Evolutionary conservation across 306 rosid genomes (phyloP).

Genomic region (Ziziphus jujuba): DNA sequence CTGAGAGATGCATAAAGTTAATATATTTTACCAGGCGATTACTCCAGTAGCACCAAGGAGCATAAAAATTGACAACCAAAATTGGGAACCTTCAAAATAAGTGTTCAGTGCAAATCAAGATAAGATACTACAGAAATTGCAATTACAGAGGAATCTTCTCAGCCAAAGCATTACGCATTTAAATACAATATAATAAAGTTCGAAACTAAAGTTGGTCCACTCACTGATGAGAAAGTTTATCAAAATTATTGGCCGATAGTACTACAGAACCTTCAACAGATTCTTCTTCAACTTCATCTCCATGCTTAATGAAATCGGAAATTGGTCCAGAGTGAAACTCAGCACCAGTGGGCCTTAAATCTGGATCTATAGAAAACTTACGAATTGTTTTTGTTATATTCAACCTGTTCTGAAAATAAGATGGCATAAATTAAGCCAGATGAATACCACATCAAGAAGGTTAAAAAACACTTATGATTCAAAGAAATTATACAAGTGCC

Average conservation of each 20-base stretch:
- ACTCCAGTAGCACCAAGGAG: conserved; percentile 99
- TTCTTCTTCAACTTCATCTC: conserved; percentile 70
- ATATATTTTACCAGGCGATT: conserved; percentile 76
- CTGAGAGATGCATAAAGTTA: conserved; percentile 17
- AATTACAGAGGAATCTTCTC: conserved; percentile 1
- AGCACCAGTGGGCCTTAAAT: conserved; percentile 71
- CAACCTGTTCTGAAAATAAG: conserved; percentile 82
- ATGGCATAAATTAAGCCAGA: conserved; percentile 35
- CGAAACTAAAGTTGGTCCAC: conserved; percentile 35
- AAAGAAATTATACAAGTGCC: background rate
- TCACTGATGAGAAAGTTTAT: conserved; percentile 71
- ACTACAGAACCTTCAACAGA: conserved; percentile 62
- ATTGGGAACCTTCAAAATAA: conserved; percentile 64
- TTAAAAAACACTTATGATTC: background rate
- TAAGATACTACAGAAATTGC: conserved; percentile 5
- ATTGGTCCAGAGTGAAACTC: conserved; percentile 83
- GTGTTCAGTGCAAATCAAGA: conserved; percentile 16
- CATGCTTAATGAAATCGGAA: conserved; percentile 71
- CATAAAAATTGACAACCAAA: conserved; percentile 82
- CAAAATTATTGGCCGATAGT: conserved; percentile 55
- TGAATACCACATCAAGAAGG: conserved; percentile 9
- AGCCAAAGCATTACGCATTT: background rate
- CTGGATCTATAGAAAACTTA: conserved; percentile 75
- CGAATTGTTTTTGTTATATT: conserved; percentile 91
- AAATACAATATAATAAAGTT: conserved; percentile 2